A percentile compares a stretch with the other conserved stretches of the same genome.
Conservation (phyloP, 345 rosid species). For the Arabis alpina region DNA sequence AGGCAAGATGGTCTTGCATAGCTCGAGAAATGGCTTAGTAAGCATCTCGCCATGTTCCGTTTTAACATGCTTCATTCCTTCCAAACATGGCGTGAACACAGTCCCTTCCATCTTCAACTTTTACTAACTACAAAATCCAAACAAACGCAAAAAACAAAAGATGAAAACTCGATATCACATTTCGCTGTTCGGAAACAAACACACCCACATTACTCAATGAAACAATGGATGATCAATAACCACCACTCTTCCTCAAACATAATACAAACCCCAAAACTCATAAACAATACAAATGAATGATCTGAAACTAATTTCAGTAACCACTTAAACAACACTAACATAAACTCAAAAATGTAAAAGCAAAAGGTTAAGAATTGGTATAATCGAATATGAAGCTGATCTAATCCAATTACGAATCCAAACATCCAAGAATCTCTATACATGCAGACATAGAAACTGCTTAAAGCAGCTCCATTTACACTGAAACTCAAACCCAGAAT, state of each 20-base stretch:
- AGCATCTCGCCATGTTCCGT: conserved; percentile 75
- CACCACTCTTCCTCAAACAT: neutral
- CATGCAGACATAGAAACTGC: conserved; percentile 5
- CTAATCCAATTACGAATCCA: neutral
- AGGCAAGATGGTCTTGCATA: conserved; percentile 85
- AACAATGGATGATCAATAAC: too few relatives aligned
- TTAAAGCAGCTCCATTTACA: conserved; percentile 7
- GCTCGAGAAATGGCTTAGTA: conserved; percentile 82
- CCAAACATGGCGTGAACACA: conserved; percentile 77
- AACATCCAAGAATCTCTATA: conserved; percentile 2
- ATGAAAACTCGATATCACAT: conserved; percentile 3
- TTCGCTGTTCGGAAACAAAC: neutral
- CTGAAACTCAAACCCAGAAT: neutral
- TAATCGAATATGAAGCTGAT: too few relatives aligned
- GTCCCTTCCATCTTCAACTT: conserved; percentile 66
- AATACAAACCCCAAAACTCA: conserved; percentile 17
- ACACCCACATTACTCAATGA: conserved; percentile 7
- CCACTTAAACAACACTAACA: too few relatives aligned
- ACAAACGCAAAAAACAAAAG: neutral
- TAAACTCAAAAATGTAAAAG: too few relatives aligned
- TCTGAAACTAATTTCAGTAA: too few relatives aligned
- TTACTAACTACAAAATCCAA: neutral
- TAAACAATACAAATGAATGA: neutral
- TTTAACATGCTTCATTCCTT: conserved; percentile 86
- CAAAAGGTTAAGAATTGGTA: too few relatives aligned